Base-by-base conservation (phyloP, 306 rosid genomes). In the Trifolium dubium region DNA sequence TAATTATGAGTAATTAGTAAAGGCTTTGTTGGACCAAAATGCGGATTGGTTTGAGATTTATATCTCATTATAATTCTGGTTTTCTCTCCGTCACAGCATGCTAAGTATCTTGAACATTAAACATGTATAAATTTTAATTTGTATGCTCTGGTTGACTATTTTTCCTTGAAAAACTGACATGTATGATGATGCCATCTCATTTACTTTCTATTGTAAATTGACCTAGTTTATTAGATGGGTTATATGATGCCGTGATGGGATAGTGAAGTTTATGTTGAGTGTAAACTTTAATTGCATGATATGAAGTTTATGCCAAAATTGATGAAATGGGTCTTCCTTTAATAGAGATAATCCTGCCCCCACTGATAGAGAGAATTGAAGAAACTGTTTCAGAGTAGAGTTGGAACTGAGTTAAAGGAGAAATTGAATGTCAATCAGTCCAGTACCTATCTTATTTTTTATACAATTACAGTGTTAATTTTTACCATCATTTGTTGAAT, bases 281-380 rank as follows among this genome's bases (percentile, higher is more conserved):
- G 63, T 56, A 41, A 41, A 41, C 9, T 41, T 6, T 49, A 49
- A 14, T 49, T 39, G 6, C 15, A 12, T 50, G 35, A 5, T 51
- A 40, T n/a, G 49, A 10, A 78, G 19, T 71, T 50, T 50, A 18
- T 73, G 61, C 60, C 58, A 43, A 43, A 61, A 15, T 49, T 69
- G 28, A n/a, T 69, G 54, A 77, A 69, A 77, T 43, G 41, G 28
- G 37, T 7, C 64, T 35, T 19, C 54, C 32, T 69, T 23, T 46
- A 43, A 32, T 14, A 34, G 37, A 15, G 31, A 51, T 35, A 64
- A 47, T 60, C 41, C 8, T 4, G 10, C 37, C 12, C 53, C 41
- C 50, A 68, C 31, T 61, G 43, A 10, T 19, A 55, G 49, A 31
- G 68, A 66, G 61, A 54, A 31, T 47, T 12, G 59, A 18, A 55